Conservation (phyloP, 176 grass and related monocot species). For the Aegilops longissima region DNA sequence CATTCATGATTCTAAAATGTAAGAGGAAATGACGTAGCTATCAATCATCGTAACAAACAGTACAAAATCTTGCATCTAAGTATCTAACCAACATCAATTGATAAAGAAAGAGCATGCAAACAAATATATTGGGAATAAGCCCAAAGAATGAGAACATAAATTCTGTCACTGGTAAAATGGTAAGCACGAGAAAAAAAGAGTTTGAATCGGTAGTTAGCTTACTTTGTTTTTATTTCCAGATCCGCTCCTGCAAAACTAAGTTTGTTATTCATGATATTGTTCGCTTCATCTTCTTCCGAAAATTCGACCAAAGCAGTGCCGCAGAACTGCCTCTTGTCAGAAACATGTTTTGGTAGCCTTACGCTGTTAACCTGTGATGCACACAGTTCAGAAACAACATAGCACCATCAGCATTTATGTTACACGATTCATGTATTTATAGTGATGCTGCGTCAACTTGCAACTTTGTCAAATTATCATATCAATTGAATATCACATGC, state of each 20-base stretch:
- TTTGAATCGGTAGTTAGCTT: constrained; percentile 26
- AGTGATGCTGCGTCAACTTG: not conserved
- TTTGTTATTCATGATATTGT: constrained; percentile 45
- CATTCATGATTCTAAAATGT: constrained; percentile 17
- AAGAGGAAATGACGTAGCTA: not conserved
- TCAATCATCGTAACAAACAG: constrained; percentile 18
- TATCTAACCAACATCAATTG: not conserved
- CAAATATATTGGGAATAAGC: not conserved
- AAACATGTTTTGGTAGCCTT: constrained; percentile 75
- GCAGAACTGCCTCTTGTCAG: constrained; percentile 66
- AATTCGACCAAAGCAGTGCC: constrained; percentile 93
- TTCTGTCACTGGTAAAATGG: not conserved
- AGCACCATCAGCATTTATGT: not conserved
- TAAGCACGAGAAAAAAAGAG: constrained; percentile 20
- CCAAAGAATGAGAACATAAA: not conserved
- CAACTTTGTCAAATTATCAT: constrained; percentile 20
- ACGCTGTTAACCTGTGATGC: constrained; percentile 86
- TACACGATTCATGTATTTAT: not conserved
- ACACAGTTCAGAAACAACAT: constrained; percentile 9
- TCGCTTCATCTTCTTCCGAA: constrained; percentile 86
- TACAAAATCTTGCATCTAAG: not conserved
- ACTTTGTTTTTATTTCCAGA: constrained; percentile 85
- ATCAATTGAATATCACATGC: not conserved
- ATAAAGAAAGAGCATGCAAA: constrained; percentile 12
- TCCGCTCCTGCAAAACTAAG: constrained; percentile 63